Percentiles rank a stretch among this genome's conserved stretches.
Evolutionary conservation across 371 early-diverging fungal genomes (phyloP).

Genomic region (Choanephora cucurbitarum): DNA sequence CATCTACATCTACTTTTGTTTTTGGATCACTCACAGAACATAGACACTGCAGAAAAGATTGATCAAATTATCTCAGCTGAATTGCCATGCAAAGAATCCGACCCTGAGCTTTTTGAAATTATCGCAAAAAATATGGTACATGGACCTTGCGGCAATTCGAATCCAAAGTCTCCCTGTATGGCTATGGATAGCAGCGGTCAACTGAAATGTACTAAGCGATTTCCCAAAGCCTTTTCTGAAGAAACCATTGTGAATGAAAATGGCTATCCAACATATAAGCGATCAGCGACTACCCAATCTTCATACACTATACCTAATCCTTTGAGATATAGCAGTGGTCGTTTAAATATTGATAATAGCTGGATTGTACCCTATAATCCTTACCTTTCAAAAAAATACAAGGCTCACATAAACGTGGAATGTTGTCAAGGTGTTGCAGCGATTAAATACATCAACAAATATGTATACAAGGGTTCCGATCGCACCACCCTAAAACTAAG

Average conservation of each 20-base stretch:
- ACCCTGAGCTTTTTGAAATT: too few relatives aligned
- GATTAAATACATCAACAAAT: constrained; percentile 45
- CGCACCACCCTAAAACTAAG: constrained; percentile 6
- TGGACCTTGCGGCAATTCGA: constrained; percentile 12
- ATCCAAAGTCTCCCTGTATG: constrained; percentile 11
- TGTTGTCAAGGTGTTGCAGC: constrained; percentile 26
- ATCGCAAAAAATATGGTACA: constrained; percentile 8
- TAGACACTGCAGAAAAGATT: too few relatives aligned
- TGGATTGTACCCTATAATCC: constrained; percentile 39
- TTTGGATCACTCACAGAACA: too few relatives aligned
- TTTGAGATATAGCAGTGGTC: neutral
- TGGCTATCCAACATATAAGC: constrained; percentile 6
- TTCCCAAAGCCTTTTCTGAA: constrained; percentile 5
- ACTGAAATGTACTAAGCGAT: constrained; percentile 4
- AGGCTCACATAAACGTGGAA: constrained; percentile 46
- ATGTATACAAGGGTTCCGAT: constrained; percentile 37
- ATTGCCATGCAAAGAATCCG: too few relatives aligned
- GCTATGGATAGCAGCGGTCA: neutral
- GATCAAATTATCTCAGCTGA: too few relatives aligned
- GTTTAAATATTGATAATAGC: constrained; percentile 22
- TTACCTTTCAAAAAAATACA: constrained; percentile 36
- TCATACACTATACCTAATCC: neutral
- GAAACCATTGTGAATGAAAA: constrained; percentile 1
- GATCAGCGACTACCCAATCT: neutral
- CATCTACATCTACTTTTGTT: too few relatives aligned